Evolutionary conservation across 108 stramenopile species (phyloP).

Genomic region (Pelagomonas calceolata): DNA sequence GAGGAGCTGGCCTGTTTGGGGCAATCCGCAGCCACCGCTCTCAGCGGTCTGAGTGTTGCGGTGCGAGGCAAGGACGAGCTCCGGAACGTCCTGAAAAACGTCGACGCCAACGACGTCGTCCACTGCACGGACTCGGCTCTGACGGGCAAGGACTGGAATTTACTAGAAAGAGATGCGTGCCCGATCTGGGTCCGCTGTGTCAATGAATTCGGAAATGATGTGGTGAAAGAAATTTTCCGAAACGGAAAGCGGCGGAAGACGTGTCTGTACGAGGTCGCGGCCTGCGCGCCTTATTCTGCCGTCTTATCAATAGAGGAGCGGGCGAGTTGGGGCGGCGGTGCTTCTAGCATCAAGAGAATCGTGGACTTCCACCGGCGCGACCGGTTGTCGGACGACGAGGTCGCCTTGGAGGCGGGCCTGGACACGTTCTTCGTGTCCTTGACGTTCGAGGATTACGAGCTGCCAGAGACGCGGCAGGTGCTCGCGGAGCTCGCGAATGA

Average conservation of each 20-base stretch:
- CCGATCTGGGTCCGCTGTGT: neutral
- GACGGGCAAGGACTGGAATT: too few species aligned
- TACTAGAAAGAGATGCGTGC: neutral
- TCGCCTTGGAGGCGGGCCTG: conserved; percentile 19
- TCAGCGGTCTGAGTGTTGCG: neutral
- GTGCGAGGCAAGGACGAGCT: too few species aligned
- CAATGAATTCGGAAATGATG: neutral
- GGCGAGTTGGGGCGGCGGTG: neutral
- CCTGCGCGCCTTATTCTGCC: neutral
- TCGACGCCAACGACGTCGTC: too few species aligned
- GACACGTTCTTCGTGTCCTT: conserved; percentile 40
- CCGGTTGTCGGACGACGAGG: neutral
- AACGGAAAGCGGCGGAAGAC: neutral
- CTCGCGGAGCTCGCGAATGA: conserved; percentile 79
- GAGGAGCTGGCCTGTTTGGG: neutral
- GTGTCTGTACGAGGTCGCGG: neutral
- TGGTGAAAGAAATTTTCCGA: too few species aligned
- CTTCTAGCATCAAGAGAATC: too few species aligned
- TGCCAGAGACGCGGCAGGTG: neutral
- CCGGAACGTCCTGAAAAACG: too few species aligned
- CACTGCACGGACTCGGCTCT: too few species aligned
- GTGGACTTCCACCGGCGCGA: too few species aligned
- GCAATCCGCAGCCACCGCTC: neutral
- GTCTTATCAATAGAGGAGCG: neutral
- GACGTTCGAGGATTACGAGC: neutral